Conservation (phyloP, 129 eudicot genomes). For the Apium graveolens region DNA sequence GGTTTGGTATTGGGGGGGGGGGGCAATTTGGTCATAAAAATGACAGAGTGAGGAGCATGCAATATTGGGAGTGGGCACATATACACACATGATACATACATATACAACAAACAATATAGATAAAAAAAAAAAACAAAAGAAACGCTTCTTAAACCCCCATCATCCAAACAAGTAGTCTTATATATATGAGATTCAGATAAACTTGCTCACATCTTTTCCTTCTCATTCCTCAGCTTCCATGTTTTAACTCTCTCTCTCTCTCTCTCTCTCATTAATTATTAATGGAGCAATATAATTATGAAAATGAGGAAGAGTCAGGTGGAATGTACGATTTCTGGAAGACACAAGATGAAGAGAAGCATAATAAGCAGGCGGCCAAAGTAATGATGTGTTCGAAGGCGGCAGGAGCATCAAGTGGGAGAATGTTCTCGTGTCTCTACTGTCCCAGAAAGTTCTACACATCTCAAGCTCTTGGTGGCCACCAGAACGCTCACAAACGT, state of each 20-base stretch:
- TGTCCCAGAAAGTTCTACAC: constrained; percentile 67
- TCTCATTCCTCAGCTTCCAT: background rate
- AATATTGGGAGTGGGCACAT: too few relatives aligned
- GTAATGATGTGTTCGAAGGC: background rate
- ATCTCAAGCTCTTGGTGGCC: constrained; percentile 81
- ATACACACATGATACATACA: background rate
- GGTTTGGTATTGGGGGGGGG: background rate
- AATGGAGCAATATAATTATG: constrained; percentile 17
- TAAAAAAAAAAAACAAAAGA: background rate
- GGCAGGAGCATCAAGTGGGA: constrained; percentile 5
- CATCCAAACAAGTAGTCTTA: background rate
- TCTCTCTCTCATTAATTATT: background rate
- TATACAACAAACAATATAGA: background rate
- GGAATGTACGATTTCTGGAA: constrained; percentile 33
- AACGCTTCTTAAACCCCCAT: background rate
- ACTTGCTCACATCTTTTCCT: background rate
- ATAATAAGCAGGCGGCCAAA: background rate
- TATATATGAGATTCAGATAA: too few relatives aligned
- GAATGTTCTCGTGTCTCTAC: constrained; percentile 60
- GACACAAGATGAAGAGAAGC: background rate
- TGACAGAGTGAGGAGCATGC: background rate
- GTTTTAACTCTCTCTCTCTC: background rate
- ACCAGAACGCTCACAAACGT: constrained; percentile 84
- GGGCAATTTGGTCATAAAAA: background rate
- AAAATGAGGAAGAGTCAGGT: constrained; percentile 21